These are phyloP conservation scores for Cyberlindnera mrakii DNA, from an alignment of 805 yeast species.

Conservation along the genomic window DNA sequence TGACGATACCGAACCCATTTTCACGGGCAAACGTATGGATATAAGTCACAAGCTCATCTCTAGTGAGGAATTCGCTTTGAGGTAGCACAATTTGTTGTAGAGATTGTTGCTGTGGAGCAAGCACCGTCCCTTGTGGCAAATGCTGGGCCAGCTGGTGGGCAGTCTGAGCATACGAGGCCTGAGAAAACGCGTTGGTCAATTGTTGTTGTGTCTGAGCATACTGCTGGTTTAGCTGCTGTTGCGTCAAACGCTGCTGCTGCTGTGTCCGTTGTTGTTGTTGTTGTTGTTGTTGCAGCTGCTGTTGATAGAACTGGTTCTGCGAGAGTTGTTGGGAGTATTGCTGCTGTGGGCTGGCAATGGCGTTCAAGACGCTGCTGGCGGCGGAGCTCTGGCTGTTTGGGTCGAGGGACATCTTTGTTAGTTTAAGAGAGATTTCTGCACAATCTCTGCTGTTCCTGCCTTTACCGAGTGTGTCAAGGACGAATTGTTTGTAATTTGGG, in stretches of 20 bases:
- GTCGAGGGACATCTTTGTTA: constrained; percentile 12
- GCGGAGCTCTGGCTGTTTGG: constrained; percentile 10
- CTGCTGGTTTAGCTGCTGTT: constrained; percentile 11
- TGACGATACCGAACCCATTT: constrained; percentile 27
- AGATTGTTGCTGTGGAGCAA: constrained; percentile 8
- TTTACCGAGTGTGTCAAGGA: not conserved
- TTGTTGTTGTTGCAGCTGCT: constrained; percentile 15
- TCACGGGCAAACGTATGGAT: constrained; percentile 25
- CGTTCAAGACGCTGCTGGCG: constrained; percentile 14
- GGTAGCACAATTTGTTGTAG: constrained; percentile 22
- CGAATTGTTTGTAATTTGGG: not conserved
- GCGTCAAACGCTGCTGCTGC: constrained; percentile 15
- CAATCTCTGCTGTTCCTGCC: not conserved
- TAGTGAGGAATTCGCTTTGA: constrained; percentile 18
- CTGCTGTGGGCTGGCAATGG: constrained; percentile 1
- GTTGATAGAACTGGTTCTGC: constrained; percentile 16
- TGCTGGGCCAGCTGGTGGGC: constrained; percentile 20
- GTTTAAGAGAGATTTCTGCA: not conserved
- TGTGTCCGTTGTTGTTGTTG: constrained; percentile 7
- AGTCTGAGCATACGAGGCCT: constrained; percentile 6
- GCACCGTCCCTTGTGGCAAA: constrained; percentile 14
- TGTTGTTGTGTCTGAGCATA: constrained; percentile 11
- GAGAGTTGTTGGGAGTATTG: constrained; percentile 12
- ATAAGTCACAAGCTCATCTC: constrained; percentile 21
- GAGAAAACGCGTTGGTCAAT: constrained; percentile 9